Evolutionary conservation across 2,329 filamentous ascomycete species (phyloP).

Genomic region (Dothistroma septosporum): DNA sequence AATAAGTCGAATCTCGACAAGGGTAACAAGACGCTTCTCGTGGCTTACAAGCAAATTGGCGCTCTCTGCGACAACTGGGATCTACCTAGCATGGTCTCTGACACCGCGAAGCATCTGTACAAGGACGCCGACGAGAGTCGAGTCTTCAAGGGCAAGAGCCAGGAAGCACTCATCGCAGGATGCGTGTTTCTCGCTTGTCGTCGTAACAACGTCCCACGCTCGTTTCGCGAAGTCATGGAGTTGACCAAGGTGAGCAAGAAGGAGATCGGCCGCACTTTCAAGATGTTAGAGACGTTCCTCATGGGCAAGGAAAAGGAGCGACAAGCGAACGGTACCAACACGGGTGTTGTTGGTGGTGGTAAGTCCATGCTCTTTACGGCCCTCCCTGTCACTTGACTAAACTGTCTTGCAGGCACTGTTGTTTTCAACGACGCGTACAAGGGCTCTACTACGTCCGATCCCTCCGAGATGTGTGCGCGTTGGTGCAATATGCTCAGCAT

Average conservation of each 20-base stretch:
- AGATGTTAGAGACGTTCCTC: constrained; percentile 83
- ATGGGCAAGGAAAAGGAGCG: constrained; percentile 64
- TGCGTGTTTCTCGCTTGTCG: constrained; percentile 98
- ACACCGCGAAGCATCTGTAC: constrained; percentile 91
- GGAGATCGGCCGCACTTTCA: constrained; percentile 95
- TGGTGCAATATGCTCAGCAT: constrained; percentile 82
- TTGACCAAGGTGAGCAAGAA: constrained; percentile 94
- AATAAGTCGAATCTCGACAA: constrained; percentile 79
- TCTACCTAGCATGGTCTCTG: constrained; percentile 74
- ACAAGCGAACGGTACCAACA: constrained; percentile 27
- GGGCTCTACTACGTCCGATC: constrained; percentile 30
- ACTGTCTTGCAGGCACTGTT: constrained; percentile 23
- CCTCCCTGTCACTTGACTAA: constrained; percentile 14
- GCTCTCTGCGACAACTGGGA: constrained; percentile 80
- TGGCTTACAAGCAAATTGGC: constrained; percentile 84
- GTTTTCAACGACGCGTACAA: constrained; percentile 29
- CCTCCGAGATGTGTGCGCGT: constrained; percentile 66
- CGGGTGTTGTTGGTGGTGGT: constrained; percentile 46
- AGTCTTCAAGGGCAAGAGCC: constrained; percentile 90
- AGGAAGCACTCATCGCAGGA: constrained; percentile 88
- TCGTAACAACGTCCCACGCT: constrained; percentile 78
- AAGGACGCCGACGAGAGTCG: constrained; percentile 91
- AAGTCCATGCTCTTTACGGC: constrained; percentile 27
- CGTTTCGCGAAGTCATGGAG: constrained; percentile 90
- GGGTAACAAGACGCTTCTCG: constrained; percentile 72